Evolutionary conservation across 352 stramenopile genomes (phyloP), one percentile per base, ranked within the genome.

Genomic region (Globisporangium middletonii): DNA sequence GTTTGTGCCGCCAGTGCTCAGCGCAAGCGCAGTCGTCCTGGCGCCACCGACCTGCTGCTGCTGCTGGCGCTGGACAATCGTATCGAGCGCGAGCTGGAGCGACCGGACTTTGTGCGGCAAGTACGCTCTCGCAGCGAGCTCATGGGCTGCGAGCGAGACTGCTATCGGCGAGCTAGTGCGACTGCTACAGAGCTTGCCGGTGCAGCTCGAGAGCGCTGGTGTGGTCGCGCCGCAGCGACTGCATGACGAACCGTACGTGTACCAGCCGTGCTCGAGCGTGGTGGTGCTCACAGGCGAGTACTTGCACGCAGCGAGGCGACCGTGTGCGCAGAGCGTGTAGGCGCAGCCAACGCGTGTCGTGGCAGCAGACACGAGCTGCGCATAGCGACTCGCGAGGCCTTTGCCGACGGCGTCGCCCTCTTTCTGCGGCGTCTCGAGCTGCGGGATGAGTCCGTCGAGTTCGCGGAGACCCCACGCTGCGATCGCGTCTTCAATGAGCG

Each of bases 291-390:
- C 47, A 19, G 60, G 55, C 18, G 33, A 46, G 26, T 63, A 66
- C 47, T 58, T 54, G 49, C 60, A 66, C 16, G 55, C 60, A 6
- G 47, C 60, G 33, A 66, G 41, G 0, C 55, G 28, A 13, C 55
- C 49, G 5, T 55, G 28, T 0, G 27, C 12, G 12, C 60, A 66
- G 5, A 59, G 18, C 6, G 55, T 49, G 33, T 59, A 66, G 13
- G 54, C 60, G 16, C 60, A 66, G 16, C 60, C 60, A 9, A 66
- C 15, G 41, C 41, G 60, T 18, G 18, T 66, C 5, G 60, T 66
- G 13, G 26, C 43, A 19, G 54, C 51, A 46, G 48, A 63, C 47
- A 66, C 60, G 16, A 66, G 45, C 55, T 66, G 55, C 23, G 60
- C 57, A 37, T 66, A 66, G 23, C 37, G 47, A 23, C 30, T 66